A percentile compares a stretch with the other conserved stretches of the same genome.
Evolutionary conservation across 495 filamentous ascomycete species (phyloP).

Genomic region (Pseudotulostoma volvatum): DNA sequence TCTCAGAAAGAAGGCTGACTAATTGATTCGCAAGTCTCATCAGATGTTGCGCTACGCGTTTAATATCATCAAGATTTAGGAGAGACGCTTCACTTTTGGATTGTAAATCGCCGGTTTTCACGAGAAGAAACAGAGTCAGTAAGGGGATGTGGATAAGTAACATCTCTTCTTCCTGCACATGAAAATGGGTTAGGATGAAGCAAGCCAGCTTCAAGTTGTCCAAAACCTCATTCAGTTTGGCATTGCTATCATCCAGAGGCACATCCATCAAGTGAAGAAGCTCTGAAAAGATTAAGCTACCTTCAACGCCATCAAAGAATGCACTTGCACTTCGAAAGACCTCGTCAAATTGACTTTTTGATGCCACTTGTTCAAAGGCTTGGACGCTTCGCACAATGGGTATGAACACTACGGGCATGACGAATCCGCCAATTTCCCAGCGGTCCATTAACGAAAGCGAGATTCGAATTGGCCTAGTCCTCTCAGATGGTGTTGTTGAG

Average conservation of each 20-base stretch:
- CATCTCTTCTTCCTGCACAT: conserved; percentile 94
- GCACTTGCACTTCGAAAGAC: conserved; percentile 81
- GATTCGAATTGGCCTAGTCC: conserved; percentile 77
- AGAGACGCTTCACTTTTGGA: conserved; percentile 3
- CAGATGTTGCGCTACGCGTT: conserved; percentile 13
- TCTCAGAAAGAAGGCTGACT: conserved; percentile 48
- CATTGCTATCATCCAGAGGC: conserved; percentile 14
- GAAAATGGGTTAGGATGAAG: conserved; percentile 80
- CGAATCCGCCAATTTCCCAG: conserved; percentile 84
- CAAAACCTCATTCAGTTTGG: conserved; percentile 30
- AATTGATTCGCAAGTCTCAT: conserved; percentile 20
- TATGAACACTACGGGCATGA: conserved; percentile 76
- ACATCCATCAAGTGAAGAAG: conserved; percentile 39
- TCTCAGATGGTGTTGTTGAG: conserved; percentile 42
- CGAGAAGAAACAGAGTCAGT: conserved; percentile 47
- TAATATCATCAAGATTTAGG: conserved; percentile 8
- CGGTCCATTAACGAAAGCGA: conserved; percentile 92
- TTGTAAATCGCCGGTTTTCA: conserved; percentile 28
- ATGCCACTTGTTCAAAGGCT: conserved; percentile 44
- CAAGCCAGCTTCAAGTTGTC: conserved; percentile 47
- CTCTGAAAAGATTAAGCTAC: conserved; percentile 79
- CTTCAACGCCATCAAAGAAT: conserved; percentile 96
- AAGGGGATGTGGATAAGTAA: conserved; percentile 67
- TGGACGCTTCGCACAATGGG: conserved; percentile 68
- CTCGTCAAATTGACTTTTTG: conserved; percentile 59